Evolutionary conservation across 1,284 basidiomycete genomes (phyloP).

Genomic region (Lentinula novae-zelandiae): DNA sequence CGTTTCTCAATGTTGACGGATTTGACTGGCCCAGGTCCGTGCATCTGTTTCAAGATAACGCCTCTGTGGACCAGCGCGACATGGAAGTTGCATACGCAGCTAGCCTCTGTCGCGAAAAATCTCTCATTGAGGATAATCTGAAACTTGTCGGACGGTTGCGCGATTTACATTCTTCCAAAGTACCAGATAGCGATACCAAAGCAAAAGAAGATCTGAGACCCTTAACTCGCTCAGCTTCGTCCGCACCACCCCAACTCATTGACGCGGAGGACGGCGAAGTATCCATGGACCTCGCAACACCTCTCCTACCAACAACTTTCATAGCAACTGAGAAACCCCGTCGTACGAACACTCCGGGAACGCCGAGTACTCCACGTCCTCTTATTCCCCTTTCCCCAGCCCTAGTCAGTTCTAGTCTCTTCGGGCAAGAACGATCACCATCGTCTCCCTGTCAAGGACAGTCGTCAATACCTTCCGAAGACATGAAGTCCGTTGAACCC

Average conservation of each 20-base stretch:
- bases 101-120: constrained; percentile 5
- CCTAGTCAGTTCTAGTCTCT: neutral
- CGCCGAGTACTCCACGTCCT: neutral
- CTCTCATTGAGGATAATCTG: constrained; percentile 15
- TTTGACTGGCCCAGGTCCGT: neutral
- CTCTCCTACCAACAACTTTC: constrained; percentile 38
- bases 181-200: neutral
- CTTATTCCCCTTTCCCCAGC: neutral
- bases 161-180: neutral
- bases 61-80: neutral
- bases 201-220: neutral
- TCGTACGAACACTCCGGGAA: neutral
- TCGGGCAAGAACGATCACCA: neutral
- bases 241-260: neutral
- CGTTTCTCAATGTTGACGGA: neutral
- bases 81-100: constrained; percentile 3
- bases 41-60: neutral
- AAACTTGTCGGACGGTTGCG: neutral
- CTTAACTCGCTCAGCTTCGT: neutral
- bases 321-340: constrained; percentile 11
- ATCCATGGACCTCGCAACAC: constrained; percentile 59
- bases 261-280: constrained; percentile 34
- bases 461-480: neutral
- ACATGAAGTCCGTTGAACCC: neutral
- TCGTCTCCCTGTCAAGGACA: neutral